Evolutionary conservation across 2,329 filamentous ascomycete genomes (phyloP), one percentile per base, ranked within the genome.

Genomic region (Tolypocladium capitatum): DNA sequence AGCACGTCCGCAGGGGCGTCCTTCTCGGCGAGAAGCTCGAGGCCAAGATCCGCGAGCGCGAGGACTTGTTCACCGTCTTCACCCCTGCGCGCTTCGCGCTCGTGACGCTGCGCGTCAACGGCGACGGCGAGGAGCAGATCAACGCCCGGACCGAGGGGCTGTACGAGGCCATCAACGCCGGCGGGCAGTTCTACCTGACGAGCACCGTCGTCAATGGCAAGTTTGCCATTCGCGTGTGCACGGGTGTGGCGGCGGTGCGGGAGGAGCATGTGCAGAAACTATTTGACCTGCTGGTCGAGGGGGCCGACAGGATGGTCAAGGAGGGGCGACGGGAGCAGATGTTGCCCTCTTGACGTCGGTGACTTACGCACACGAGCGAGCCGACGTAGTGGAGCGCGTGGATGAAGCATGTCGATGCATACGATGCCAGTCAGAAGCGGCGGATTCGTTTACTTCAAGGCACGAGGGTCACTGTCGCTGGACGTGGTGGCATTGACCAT

Each of bases 151-250:
- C 89, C 1, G 84, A 84, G 64, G 73, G 75, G 48, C 77, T 94
- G 13, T 91, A 86, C 57, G 84, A 92, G 58, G 64, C 71, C 24
- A 75, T 95, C 28, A 91, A 94, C 57, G 70, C 71, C 3, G 70
- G 76, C 8, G 87, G 87, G 1, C 80, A 87, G 63, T 84, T 94
- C 48, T 96, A 87, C 65, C 68, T 96, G 24, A 96, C 89, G 0
- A 83, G 81, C 38, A 84, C 83, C 1, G 76, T 88, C 5, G 73
- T 94, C 13, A 79, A 78, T 9, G 84, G 80, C 1, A 72, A 80
- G 20, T 87, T 87, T 63, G 83, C 84, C 2, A 94, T 97, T 51
- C 74, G 91, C 0, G 79, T 96, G 34, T 83, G 91, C 21, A 88
- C 86, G 48, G 83, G 78, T 1, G 63, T 60, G n/a, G 86, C 84